A percentile compares a stretch with the other conserved stretches of the same genome.
These are phyloP conservation scores for Oenanthe javanica DNA, from an alignment of 140 eudicot species.

Conservation along the genomic window DNA sequence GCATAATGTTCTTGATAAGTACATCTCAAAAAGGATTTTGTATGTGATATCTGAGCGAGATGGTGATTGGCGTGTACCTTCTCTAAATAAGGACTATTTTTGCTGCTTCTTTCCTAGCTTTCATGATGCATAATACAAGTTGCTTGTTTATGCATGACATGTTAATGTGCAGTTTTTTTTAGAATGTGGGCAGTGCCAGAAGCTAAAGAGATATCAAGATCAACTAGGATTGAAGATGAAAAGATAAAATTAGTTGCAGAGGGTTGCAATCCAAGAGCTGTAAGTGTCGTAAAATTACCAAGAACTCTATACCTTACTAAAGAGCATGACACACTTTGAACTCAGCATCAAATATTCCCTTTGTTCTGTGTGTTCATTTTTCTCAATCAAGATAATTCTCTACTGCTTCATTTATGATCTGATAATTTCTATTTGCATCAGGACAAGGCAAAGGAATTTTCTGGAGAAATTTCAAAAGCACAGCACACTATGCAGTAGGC, in stretches of 20 bases:
- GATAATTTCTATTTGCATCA: conserved; percentile 16
- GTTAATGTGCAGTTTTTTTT: conserved; percentile 16
- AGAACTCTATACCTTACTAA: neutral
- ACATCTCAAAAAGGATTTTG: neutral
- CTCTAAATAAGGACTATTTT: neutral
- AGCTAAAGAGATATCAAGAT: conserved; percentile 47
- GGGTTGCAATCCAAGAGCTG: conserved; percentile 44
- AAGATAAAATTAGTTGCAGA: conserved; percentile 50
- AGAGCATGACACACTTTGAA: neutral
- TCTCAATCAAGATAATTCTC: neutral
- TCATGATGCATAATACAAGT: neutral
- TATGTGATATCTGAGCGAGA: neutral
- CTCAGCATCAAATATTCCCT: neutral
- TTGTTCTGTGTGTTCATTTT: neutral
- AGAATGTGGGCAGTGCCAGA: conserved; percentile 79
- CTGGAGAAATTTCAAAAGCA: conserved; percentile 56
- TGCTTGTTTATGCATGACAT: neutral
- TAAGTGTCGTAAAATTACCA: conserved; percentile 29
- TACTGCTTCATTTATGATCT: neutral
- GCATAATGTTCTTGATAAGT: neutral
- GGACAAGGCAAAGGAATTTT: conserved; percentile 35
- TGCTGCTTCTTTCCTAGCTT: neutral
- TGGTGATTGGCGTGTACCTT: neutral
- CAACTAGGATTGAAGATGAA: conserved; percentile 35
- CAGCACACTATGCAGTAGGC: conserved; percentile 65